These are phyloP conservation scores for Penicillium thymicola DNA, from an alignment of 2,329 filamentous ascomycete species.

Conservation along the genomic window DNA sequence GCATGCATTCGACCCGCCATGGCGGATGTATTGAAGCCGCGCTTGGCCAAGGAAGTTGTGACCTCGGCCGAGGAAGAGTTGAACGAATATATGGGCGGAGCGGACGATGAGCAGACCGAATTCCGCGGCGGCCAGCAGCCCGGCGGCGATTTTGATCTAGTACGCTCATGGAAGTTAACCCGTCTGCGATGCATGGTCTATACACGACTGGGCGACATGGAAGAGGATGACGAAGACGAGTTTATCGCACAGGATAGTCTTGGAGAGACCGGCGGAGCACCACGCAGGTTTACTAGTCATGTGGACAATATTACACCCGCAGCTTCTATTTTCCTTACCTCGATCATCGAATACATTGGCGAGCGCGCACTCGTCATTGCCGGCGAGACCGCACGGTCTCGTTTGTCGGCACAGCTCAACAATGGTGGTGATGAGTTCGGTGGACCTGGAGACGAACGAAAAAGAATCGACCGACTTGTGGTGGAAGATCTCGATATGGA, in stretches of 20 bases:
- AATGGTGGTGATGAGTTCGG: conserved; percentile 57
- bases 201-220: conserved; percentile 91
- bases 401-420: conserved; percentile 31
- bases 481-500: conserved; percentile 92
- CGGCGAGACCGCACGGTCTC: conserved; percentile 69
- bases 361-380: conserved; percentile 87
- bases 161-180: conserved; percentile 90
- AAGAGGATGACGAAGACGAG: conserved; percentile 93
- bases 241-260: conserved; percentile 79
- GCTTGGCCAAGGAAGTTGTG: conserved; percentile 81
- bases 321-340: conserved; percentile 92
- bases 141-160: conserved; percentile 74
- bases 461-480: conserved; percentile 62
- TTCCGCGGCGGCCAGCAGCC: conserved; percentile 52
- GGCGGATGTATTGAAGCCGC: conserved; percentile 80
- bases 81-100: conserved; percentile 77
- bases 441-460: conserved; percentile 42
- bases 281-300: conserved; percentile 54
- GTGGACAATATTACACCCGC: conserved; percentile 76
- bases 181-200: conserved; percentile 97
- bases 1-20: conserved; percentile 75
- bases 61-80: conserved; percentile 81
- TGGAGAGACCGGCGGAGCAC: conserved; percentile 54
- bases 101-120: conserved; percentile 69
- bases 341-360: conserved; percentile 88